Evolutionary conservation across 2,329 filamentous ascomycete species (phyloP).

Genomic region (Fusarium sp.): DNA sequence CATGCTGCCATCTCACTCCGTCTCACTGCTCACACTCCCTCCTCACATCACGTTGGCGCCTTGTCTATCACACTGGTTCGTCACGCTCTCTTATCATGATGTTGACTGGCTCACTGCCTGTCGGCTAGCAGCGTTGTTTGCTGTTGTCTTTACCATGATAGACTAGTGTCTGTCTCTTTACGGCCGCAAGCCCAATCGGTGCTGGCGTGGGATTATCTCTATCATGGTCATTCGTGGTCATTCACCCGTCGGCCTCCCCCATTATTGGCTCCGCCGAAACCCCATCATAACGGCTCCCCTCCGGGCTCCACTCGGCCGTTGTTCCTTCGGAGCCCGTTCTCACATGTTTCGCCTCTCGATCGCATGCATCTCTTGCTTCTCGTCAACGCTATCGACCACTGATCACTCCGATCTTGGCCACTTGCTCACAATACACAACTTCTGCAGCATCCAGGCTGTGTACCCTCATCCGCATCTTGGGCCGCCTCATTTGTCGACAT

Average conservation of each 20-base stretch:
- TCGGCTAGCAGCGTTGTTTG: not conserved
- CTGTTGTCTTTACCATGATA: conserved; percentile 13
- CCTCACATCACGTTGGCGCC: conserved; percentile 14
- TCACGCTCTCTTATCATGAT: conserved; percentile 28
- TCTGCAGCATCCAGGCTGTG: conserved; percentile 21
- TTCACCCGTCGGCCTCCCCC: conserved; percentile 7
- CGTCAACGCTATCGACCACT: not conserved
- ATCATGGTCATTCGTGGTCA: conserved; percentile 23
- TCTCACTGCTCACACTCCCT: conserved; percentile 24
- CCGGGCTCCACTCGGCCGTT: conserved; percentile 34
- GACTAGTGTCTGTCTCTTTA: conserved; percentile 16
- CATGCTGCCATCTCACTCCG: conserved; percentile 33
- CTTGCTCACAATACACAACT: conserved; percentile 32
- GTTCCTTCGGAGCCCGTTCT: conserved; percentile 28
- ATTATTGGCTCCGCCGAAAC: conserved; percentile 34
- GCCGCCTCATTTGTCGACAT: conserved; percentile 44
- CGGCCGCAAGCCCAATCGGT: conserved; percentile 22
- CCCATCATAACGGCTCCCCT: conserved; percentile 22
- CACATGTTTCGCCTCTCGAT: conserved; percentile 31
- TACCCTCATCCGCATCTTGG: conserved; percentile 32
- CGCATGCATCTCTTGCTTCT: not conserved
- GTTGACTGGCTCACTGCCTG: conserved; percentile 10
- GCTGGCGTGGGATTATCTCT: conserved; percentile 19
- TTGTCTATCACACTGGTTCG: conserved; percentile 23
- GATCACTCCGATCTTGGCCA: conserved; percentile 21